Conservation (phyloP, 768 basidiomycete species). For the Lyophyllum decastes region DNA sequence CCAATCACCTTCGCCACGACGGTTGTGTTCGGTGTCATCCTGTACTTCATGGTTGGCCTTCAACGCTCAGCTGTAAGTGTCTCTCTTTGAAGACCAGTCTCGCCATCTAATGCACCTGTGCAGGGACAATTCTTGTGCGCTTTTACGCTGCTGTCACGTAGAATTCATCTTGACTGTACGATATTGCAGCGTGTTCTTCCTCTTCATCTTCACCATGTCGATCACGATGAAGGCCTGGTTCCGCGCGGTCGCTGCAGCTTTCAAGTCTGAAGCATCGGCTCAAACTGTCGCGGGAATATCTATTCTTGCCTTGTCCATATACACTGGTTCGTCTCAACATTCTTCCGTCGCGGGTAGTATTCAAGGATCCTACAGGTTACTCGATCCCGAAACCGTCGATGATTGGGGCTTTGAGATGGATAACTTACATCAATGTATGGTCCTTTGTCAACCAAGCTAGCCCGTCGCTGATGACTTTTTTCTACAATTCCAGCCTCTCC, state of each 20-base stretch:
- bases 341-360: conserved; percentile 18
- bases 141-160: not conserved
- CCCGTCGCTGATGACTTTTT: not conserved
- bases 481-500: conserved; percentile 35
- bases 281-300: conserved; percentile 47
- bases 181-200: conserved; percentile 51
- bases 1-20: conserved; percentile 57
- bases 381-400: conserved; percentile 61
- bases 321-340: conserved; percentile 34
- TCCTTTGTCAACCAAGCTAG: conserved; percentile 2
- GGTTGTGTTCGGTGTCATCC: conserved; percentile 42
- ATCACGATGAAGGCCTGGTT: conserved; percentile 79
- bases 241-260: conserved; percentile 62
- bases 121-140: conserved; percentile 64
- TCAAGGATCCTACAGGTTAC: conserved; percentile 38
- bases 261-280: conserved; percentile 59
- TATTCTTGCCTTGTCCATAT: conserved; percentile 53
- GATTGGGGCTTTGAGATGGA: conserved; percentile 70
- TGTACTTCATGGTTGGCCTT: conserved; percentile 67
- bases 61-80: conserved; percentile 43
- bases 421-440: conserved; percentile 61
- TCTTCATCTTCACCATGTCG: conserved; percentile 57
- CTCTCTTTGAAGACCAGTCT: too few relatives aligned
- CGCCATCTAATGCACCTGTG: not conserved
- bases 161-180: conserved; percentile 1